A percentile compares a stretch with the other conserved stretches of the same genome.
Evolutionary conservation across 2,329 filamentous ascomycete species (phyloP).

Genomic region (Samsoniella hepiali): DNA sequence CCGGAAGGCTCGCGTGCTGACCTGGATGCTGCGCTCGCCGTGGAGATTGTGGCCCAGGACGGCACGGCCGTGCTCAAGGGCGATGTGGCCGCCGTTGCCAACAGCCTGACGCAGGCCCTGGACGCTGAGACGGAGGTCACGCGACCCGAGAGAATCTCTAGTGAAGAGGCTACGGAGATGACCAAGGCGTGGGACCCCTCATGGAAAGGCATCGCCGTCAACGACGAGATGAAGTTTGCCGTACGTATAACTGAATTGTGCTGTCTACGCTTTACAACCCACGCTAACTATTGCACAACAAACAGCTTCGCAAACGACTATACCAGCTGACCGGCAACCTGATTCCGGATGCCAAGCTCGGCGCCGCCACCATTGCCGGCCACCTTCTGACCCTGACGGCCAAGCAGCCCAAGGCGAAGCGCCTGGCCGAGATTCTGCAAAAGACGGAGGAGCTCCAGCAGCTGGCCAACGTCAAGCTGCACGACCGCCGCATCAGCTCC

Average conservation of each 20-base stretch:
- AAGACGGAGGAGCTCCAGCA: conserved; percentile 42
- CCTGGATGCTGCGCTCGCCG: conserved; percentile 34
- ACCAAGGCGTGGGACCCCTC: conserved; percentile 47
- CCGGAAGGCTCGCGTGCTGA: conserved; percentile 31
- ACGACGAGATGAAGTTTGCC: conserved; percentile 66
- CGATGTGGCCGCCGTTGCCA: conserved; percentile 33
- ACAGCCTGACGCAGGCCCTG: conserved; percentile 28
- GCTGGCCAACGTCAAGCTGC: conserved; percentile 69
- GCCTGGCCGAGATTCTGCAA: conserved; percentile 61
- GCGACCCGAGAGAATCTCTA: conserved; percentile 26
- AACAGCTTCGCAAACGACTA: conserved; percentile 76
- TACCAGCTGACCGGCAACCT: conserved; percentile 76
- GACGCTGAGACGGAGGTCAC: conserved; percentile 28
- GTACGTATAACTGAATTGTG: conserved; percentile 47
- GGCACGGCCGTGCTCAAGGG: conserved; percentile 41
- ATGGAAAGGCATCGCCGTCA: conserved; percentile 58
- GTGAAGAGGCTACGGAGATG: conserved; percentile 41
- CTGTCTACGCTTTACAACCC: background rate
- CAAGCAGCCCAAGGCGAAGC: conserved; percentile 53
- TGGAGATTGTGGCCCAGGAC: conserved; percentile 39
- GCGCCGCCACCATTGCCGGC: conserved; percentile 50
- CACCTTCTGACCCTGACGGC: conserved; percentile 53
- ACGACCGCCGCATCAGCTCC: conserved; percentile 60
- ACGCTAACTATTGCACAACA: conserved; percentile 36
- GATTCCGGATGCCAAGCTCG: conserved; percentile 68